Evolutionary conservation across 164 flowering plant species (phyloP), one percentile per base, ranked within the genome.

Genomic region (Taxillus chinensis): DNA sequence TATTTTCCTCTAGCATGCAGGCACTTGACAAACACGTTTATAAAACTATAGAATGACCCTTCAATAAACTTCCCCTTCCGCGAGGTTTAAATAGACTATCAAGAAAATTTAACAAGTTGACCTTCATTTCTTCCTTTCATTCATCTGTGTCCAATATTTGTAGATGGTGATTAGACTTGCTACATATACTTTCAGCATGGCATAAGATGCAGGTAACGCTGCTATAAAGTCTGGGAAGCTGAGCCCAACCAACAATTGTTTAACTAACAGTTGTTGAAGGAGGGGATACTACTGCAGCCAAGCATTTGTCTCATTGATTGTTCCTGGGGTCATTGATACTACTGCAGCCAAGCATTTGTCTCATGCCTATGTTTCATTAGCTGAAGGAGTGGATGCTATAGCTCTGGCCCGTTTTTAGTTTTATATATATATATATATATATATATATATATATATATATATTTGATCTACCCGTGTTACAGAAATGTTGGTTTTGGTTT

Each of bases 271-370:
- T 89, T 71, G 97, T 95, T 39, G 99, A n/a, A n/a, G n/a, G n/a
- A n/a, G 93, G 46, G 82, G 99, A 91, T 79, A 86, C 86, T 69
- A 81, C 96, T 69, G 82, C 73, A 8, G 99, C 99, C 54, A 95
- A 83, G 78, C 97, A 95, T 75, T 72, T 95, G 61, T 86, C 97
- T 66, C 97, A 80, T 78, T n/a, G 75, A 81, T 89, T 71, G 97
- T 95, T 65, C 97, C 96, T 39, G 99, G 93, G 46, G 82, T 68
- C n/a, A 91, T 95, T 96, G 99, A 91, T 79, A 86, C 86, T 69
- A 81, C 96, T 69, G 82, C 73, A 8, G 99, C 99, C 54, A 95
- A 83, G 78, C 97, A 95, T 75, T 72, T 95, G 61, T 86, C 97
- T 67, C 97, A 80, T 78, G 85, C 99, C 45, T 95, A 95, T 79